Conservation (phyloP, 2,329 filamentous ascomycete species). For the Fusarium buxicola region DNA sequence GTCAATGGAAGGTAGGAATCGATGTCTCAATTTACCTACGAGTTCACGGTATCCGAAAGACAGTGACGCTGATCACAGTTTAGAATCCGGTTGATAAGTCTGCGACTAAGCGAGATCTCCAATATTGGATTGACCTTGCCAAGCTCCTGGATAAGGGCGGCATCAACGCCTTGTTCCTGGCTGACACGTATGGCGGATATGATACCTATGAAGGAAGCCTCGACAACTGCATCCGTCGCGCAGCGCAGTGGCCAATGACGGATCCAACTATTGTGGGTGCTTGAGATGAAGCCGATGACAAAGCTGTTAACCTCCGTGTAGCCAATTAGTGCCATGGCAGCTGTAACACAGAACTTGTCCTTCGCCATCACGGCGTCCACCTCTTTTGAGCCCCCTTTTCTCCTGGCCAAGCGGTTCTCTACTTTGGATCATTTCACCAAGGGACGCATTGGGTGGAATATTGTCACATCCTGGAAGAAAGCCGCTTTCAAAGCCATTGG, state of each 20-base stretch:
- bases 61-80: too few relatives aligned
- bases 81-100: slow-evolving; percentile 72
- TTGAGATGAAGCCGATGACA: neutral
- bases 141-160: slow-evolving; percentile 70
- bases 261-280: slow-evolving; percentile 70
- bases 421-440: slow-evolving; percentile 71
- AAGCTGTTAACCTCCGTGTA: slow-evolving; percentile 38
- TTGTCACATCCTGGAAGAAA: slow-evolving; percentile 66
- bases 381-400: slow-evolving; percentile 71
- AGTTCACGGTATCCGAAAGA: neutral
- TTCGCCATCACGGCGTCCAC: slow-evolving; percentile 74
- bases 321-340: slow-evolving; percentile 74
- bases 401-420: slow-evolving; percentile 71
- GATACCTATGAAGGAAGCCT: slow-evolving; percentile 71
- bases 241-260: slow-evolving; percentile 73
- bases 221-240: slow-evolving; percentile 70
- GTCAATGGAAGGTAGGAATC: slow-evolving; percentile 70
- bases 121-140: slow-evolving; percentile 74
- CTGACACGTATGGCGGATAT: slow-evolving; percentile 73
- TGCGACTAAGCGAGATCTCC: slow-evolving; percentile 67
- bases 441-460: slow-evolving; percentile 74
- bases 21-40: neutral
- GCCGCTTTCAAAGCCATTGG: slow-evolving; percentile 72
- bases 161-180: slow-evolving; percentile 74
- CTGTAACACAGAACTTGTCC: slow-evolving; percentile 71